These are phyloP conservation scores for Kickxella alabastrina DNA, from an alignment of 192 early-diverging fungal species.

Conservation along the genomic window DNA sequence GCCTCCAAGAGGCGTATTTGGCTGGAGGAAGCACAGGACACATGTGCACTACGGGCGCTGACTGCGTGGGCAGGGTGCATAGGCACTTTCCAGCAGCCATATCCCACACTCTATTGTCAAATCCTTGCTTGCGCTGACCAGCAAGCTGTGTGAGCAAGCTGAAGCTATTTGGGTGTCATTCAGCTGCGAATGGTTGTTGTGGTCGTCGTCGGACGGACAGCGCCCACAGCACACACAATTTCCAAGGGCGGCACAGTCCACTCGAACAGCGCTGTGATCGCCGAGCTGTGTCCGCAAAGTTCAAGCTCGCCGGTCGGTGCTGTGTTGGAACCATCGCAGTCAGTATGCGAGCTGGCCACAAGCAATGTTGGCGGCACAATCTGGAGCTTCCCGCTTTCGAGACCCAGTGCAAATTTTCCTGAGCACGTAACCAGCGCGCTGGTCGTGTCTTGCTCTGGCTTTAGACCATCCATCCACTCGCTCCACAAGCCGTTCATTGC, in stretches of 20 bases:
- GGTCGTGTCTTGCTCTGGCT: too few species aligned
- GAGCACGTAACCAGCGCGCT: slow-evolving; percentile 9
- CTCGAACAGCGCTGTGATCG: slow-evolving; percentile 32
- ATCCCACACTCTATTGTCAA: slow-evolving; percentile 44
- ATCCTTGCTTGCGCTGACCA: slow-evolving; percentile 49
- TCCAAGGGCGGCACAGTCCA: slow-evolving; percentile 7
- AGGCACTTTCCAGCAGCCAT: slow-evolving; percentile 17
- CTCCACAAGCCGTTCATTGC: slow-evolving; percentile 24
- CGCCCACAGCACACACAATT: slow-evolving; percentile 1
- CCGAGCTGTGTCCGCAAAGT: slow-evolving; percentile 25
- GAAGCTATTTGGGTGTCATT: too few species aligned
- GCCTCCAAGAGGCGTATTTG: slow-evolving; percentile 11
- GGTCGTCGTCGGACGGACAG: not conserved
- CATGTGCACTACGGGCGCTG: slow-evolving; percentile 28
- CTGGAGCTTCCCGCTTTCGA: slow-evolving; percentile 16
- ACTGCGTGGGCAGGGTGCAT: slow-evolving; percentile 26
- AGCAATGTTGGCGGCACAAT: slow-evolving; percentile 23
- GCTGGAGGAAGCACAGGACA: slow-evolving; percentile 8
- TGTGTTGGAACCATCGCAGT: not conserved
- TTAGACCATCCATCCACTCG: slow-evolving; percentile 17
- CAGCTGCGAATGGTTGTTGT: too few species aligned
- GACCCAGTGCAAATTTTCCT: slow-evolving; percentile 23
- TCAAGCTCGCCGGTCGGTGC: not conserved
- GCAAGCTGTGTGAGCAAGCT: too few species aligned
- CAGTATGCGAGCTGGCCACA: not conserved